A percentile compares a stretch with the other conserved stretches of the same genome.
These are phyloP conservation scores for Alternaria brassicicola DNA, from an alignment of 2,329 filamentous ascomycete species.

Conservation along the genomic window DNA sequence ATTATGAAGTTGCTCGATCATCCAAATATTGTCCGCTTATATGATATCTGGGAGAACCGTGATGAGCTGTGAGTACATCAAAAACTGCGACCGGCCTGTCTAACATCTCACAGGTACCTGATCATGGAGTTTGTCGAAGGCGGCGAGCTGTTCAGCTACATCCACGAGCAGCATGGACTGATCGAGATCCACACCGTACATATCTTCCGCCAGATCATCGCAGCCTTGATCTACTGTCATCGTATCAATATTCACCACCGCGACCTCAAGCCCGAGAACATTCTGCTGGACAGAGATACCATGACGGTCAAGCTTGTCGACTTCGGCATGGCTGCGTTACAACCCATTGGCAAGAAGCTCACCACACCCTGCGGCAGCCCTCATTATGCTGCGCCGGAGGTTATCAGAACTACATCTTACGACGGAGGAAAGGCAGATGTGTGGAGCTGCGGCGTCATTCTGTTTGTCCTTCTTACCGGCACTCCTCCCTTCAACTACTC, in stretches of 20 bases:
- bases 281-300: slow-evolving; percentile 73
- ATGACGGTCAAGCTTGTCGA: slow-evolving; percentile 91
- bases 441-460: slow-evolving; percentile 80
- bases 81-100: background rate
- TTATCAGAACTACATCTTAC: slow-evolving; percentile 78
- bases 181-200: slow-evolving; percentile 79
- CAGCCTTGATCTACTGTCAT: slow-evolving; percentile 90
- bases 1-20: slow-evolving; percentile 97
- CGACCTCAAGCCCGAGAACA: slow-evolving; percentile 96
- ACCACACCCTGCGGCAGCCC: slow-evolving; percentile 94
- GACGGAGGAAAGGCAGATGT: slow-evolving; percentile 87
- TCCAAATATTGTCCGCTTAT: slow-evolving; percentile 89
- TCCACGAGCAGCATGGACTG: slow-evolving; percentile 74
- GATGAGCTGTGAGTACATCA: slow-evolving; percentile 77
- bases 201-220: slow-evolving; percentile 92
- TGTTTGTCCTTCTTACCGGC: slow-evolving; percentile 86
- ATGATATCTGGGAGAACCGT: slow-evolving; percentile 97
- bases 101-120: slow-evolving; percentile 70
- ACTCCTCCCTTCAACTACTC: slow-evolving; percentile 75
- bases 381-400: slow-evolving; percentile 93
- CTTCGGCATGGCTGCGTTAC: slow-evolving; percentile 96
- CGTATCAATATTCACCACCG: slow-evolving; percentile 94
- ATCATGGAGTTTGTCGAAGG: slow-evolving; percentile 91
- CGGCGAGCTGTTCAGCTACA: slow-evolving; percentile 85
- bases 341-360: slow-evolving; percentile 77